Conservation (phyloP, 2,329 filamentous ascomycete genomes). For the Xylaria multiplex region DNA sequence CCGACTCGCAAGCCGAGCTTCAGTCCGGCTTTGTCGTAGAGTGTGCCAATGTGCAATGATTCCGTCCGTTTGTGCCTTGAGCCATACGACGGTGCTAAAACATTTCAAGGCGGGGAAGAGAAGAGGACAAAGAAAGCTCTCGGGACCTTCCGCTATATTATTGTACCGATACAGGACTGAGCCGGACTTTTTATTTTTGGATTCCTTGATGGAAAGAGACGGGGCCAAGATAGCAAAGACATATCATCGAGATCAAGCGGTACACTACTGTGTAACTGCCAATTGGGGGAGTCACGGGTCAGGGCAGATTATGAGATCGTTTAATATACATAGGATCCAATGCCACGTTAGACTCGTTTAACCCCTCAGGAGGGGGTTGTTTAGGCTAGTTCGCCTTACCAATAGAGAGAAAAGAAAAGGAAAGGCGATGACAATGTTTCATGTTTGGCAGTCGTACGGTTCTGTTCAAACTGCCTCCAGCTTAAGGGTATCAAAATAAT, state of each 20-base stretch:
- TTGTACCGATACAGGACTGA: background rate
- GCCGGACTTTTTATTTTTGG: background rate
- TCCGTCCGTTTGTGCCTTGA: background rate
- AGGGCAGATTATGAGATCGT: conserved; percentile 5
- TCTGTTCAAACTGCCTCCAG: background rate
- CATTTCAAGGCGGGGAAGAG: background rate
- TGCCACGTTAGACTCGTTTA: background rate
- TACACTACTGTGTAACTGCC: conserved; percentile 3
- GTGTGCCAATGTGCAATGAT: background rate
- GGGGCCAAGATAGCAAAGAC: background rate
- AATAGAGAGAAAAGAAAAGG: background rate
- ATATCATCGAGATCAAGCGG: background rate
- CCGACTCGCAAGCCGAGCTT: conserved; percentile 41
- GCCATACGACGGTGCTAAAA: background rate
- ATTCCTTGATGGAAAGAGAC: background rate
- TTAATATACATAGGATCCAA: background rate
- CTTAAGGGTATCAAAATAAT: too few relatives aligned
- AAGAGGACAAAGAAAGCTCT: background rate
- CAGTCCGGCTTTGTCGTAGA: conserved; percentile 43
- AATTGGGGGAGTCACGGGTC: conserved; percentile 20
- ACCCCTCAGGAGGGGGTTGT: background rate
- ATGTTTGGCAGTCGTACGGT: background rate
- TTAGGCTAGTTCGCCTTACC: too few relatives aligned
- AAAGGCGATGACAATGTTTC: background rate
- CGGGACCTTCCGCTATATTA: background rate